Base-by-base conservation (phyloP, 805 yeast species). In the Helenozyma rhizophorensis region DNA sequence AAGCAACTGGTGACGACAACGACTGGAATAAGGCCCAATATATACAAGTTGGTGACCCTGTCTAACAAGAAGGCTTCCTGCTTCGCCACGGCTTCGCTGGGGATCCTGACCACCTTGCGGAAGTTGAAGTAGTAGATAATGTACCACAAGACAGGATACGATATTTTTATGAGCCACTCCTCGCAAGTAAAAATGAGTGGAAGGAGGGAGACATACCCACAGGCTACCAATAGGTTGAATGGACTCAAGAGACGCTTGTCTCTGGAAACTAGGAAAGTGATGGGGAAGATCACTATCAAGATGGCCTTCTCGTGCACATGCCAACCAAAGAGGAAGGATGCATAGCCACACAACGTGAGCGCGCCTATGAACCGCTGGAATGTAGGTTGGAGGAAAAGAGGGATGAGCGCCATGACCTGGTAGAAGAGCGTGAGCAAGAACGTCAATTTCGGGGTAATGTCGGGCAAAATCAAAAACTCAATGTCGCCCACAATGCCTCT, bases 301-400 rank as follows among this genome's bases (percentile, higher is more conserved):
- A 93, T 77, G 0, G 97, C 97, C 70, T 93, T 93, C 59, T 93
- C 98, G 62, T 93, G 98, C 15, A 93, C 98, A 53, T 93, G 97
- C 97, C 97, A 93, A 4, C 99, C 98, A 60, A 93, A 93, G 30
- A 93, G 61, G 52, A 85, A 93, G 2, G 96, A 83, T 0, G 96
- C 80, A 60, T 77, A 86, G 4, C 94, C 97, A 60, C 97, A 90
- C 29, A 90, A 68, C 0, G 96, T 82, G 47, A 93, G 60, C 1
- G 89, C 76, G 0, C 95, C 96, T 12, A 89, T 56, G 47, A 93
- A 93, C 43, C 94, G 70, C 42, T 77, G 78, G 54, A 72, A 84
- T 2, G 79, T 78, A 4, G 96, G 96, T 36, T 76, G 77, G 21
- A 80, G 45, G 34, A 68, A 59, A 19, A 85, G 64, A 1, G 95